These are phyloP conservation scores for Comarum palustre DNA, from an alignment of 306 rosid species.

Conservation along the genomic window DNA sequence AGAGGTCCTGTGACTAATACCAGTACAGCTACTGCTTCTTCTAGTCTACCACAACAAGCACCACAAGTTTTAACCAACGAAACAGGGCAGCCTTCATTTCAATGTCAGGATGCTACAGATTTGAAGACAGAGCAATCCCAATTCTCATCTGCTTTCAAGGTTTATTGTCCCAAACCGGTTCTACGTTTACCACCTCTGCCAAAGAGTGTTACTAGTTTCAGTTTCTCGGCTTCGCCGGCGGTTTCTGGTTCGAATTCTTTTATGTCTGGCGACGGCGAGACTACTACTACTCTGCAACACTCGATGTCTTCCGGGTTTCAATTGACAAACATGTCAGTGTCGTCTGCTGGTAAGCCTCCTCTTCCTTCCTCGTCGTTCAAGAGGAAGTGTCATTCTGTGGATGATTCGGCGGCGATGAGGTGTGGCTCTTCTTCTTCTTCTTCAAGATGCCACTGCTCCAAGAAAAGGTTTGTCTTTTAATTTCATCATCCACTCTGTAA, in stretches of 20 bases:
- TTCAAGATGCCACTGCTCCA: conserved; percentile 67
- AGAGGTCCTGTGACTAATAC: conserved; percentile 32
- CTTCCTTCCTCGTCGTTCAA: conserved; percentile 50
- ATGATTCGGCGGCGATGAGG: conserved; percentile 31
- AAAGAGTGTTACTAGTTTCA: conserved; percentile 33
- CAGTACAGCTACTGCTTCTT: background rate
- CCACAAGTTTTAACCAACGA: background rate
- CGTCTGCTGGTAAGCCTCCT: conserved; percentile 55
- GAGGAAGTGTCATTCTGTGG: conserved; percentile 61
- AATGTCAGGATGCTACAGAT: background rate
- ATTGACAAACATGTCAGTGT: conserved; percentile 46
- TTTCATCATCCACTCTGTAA: too few relatives aligned
- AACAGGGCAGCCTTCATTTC: background rate
- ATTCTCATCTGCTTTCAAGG: conserved; percentile 48
- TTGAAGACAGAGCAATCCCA: conserved; percentile 23
- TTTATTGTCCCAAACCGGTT: conserved; percentile 45
- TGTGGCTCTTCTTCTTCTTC: conserved; percentile 54
- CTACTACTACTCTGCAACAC: conserved; percentile 33
- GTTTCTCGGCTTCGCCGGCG: conserved; percentile 38
- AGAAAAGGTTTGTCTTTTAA: conserved; percentile 45
- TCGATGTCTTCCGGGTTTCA: conserved; percentile 59
- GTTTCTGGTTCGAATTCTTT: conserved; percentile 51
- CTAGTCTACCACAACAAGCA: background rate
- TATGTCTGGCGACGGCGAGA: conserved; percentile 51
- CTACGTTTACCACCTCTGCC: conserved; percentile 46